These are phyloP conservation scores for Retiboletus flavoniger DNA, from an alignment of 1,284 basidiomycete species.

Conservation along the genomic window DNA sequence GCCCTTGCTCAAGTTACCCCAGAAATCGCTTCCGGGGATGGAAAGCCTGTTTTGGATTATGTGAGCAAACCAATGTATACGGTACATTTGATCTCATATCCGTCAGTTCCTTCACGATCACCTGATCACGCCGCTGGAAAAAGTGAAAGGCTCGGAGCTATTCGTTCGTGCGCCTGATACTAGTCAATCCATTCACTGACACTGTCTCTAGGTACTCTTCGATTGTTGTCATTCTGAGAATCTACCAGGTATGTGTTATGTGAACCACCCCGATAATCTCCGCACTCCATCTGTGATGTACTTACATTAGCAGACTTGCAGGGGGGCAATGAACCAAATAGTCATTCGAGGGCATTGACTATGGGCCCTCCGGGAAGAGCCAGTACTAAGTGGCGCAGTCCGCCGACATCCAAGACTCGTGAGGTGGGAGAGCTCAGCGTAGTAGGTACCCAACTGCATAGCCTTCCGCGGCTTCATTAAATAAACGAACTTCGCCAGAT, in stretches of 20 bases:
- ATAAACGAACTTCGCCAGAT: conserved; percentile 17
- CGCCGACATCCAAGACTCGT: conserved; percentile 4
- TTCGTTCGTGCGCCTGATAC: conserved; percentile 16
- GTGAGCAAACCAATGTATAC: conserved; percentile 8
- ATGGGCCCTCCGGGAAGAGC: conserved; percentile 9
- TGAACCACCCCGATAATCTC: neutral
- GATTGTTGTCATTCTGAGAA: conserved; percentile 35
- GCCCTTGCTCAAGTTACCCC: neutral
- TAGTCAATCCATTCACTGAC: neutral
- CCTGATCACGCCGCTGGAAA: conserved; percentile 21
- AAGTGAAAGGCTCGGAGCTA: conserved; percentile 19
- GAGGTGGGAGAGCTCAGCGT: conserved; percentile 18
- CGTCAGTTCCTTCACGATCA: conserved; percentile 22
- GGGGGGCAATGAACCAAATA: conserved; percentile 14
- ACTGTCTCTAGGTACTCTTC: conserved; percentile 23
- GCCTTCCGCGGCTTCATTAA: neutral
- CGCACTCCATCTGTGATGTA: neutral
- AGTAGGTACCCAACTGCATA: conserved; percentile 7
- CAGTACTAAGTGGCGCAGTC: conserved; percentile 1
- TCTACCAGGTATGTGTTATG: conserved; percentile 22
- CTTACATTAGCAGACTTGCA: conserved; percentile 19
- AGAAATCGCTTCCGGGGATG: conserved; percentile 29
- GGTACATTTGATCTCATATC: neutral
- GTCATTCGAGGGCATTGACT: conserved; percentile 19
- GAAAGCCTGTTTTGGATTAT: conserved; percentile 21